A percentile compares a stretch with the other conserved stretches of the same genome.
These are phyloP conservation scores for Epichloe coenophiala DNA, from an alignment of 2,329 filamentous ascomycete species.

Conservation along the genomic window DNA sequence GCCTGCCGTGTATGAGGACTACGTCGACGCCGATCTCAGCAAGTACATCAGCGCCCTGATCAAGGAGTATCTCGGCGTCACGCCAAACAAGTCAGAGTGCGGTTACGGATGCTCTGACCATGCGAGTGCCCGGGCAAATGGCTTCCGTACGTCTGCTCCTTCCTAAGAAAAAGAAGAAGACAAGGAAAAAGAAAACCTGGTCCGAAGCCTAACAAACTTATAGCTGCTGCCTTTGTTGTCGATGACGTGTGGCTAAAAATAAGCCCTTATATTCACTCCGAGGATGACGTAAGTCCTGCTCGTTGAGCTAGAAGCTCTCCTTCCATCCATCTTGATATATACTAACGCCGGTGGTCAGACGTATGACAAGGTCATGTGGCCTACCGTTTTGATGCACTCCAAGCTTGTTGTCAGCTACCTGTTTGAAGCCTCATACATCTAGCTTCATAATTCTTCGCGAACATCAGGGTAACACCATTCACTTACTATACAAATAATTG, in stretches of 20 bases:
- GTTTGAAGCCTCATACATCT: constrained; percentile 23
- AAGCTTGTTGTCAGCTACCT: constrained; percentile 24
- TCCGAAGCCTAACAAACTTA: neutral
- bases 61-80: constrained; percentile 17
- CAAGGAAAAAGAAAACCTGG: too few relatives aligned
- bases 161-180: neutral
- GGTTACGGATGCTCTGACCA: constrained; percentile 35
- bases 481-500: too few relatives aligned
- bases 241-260: constrained; percentile 20
- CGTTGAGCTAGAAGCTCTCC: neutral
- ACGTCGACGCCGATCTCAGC: constrained; percentile 27
- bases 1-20: constrained; percentile 32
- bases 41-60: constrained; percentile 21
- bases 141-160: constrained; percentile 20
- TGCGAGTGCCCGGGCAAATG: constrained; percentile 19
- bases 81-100: constrained; percentile 21
- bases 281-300: constrained; percentile 19
- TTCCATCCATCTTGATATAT: neutral
- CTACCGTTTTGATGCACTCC: constrained; percentile 20
- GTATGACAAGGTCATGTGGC: constrained; percentile 22
- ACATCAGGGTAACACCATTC: too few relatives aligned
- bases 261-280: constrained; percentile 20
- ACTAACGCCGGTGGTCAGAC: constrained; percentile 9
- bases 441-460: neutral
- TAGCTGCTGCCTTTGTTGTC: constrained; percentile 23